phyloP scores from a whole-genome alignment of 371 early-diverging fungal genomes.

The Mucor lusitanicus region DNA sequence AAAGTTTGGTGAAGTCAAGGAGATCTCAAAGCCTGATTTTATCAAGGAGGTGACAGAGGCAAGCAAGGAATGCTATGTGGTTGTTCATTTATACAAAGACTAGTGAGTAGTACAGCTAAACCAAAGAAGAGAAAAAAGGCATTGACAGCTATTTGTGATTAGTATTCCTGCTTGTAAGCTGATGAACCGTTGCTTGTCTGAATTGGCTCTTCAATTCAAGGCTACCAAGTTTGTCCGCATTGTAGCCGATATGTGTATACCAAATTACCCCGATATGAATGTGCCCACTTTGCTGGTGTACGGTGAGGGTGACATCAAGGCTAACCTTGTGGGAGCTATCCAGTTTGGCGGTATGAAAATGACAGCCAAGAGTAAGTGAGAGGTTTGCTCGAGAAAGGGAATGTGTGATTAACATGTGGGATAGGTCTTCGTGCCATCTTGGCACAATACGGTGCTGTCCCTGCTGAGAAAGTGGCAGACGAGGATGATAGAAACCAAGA shows the following conservation, averaged over 20 bases:
- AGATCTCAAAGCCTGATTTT: constrained; percentile 94
- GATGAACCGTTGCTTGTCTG: constrained; percentile 73
- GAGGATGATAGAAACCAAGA: constrained; percentile 17
- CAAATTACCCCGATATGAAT: constrained; percentile 91
- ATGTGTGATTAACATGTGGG: neutral
- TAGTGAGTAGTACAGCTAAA: constrained; percentile 36
- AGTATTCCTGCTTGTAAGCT: constrained; percentile 81
- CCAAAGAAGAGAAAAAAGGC: neutral
- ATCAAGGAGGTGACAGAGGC: constrained; percentile 89
- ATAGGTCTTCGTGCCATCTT: constrained; percentile 43
- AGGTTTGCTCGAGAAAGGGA: too few species aligned
- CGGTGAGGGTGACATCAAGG: constrained; percentile 81
- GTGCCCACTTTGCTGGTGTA: constrained; percentile 91
- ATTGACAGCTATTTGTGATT: neutral
- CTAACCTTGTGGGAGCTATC: constrained; percentile 82
- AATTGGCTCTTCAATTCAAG: constrained; percentile 81
- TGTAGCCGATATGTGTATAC: constrained; percentile 90
- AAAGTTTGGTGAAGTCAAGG: constrained; percentile 78
- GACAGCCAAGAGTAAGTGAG: constrained; percentile 62
- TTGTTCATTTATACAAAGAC: constrained; percentile 78
- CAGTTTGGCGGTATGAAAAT: constrained; percentile 82
- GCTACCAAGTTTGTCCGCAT: constrained; percentile 93
- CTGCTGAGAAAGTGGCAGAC: constrained; percentile 35
- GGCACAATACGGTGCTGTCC: constrained; percentile 44
- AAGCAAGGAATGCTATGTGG: constrained; percentile 75